Base-by-base conservation (phyloP, 495 filamentous ascomycete genomes). In the Daldinia vernicosa region DNA sequence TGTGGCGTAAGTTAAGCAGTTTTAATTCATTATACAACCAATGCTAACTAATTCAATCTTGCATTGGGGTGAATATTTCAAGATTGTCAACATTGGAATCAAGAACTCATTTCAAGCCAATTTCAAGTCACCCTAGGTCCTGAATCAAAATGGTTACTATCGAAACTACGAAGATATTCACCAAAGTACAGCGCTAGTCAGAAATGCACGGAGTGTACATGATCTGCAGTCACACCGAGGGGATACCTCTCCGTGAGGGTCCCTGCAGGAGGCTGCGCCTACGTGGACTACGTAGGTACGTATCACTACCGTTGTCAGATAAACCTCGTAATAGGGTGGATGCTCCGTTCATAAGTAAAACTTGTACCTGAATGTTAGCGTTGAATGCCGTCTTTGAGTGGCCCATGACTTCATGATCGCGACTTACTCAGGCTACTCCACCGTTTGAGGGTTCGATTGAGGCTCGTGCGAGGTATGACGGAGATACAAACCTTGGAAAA, bases 401-500 rank as follows among this genome's bases (percentile, higher is more conserved):
- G 66, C 28, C 55, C 59, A 73, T 63, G 66, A 66, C 66, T 66
- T 73, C 61, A 66, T 63, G 61, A 66, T 45, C 61, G 62, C 53
- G 52, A 66, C 19, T 35, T 35, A 35, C 12, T 35, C 12, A 35
- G 33, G 33, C 0, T 53, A 60, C 60, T 50, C 37, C 50, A 66
- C 37, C 64, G 54, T 60, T 53, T 65, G 52, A 35, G 39, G 54
- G 19, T 22, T 65, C 43, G 65, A 69, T 62, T 73, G 70, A 73
- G 70, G 70, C 70, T 73, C 62, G 70, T 73, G 61, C 58, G 19
- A 69, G 70, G 70, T 73, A 73, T 73, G 70, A 73, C 70, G 61
- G 67, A 53, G 56, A 60, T 66, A 64, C 60, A 67, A 43, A 39
- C 54, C 50, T 32, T 64, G 64, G 60, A 67, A 43, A 51, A 47